A percentile compares a stretch with the other conserved stretches of the same genome.
phyloP scores from a whole-genome alignment of 2,329 filamentous ascomycete genomes.

The Aspergillus flavus region DNA sequence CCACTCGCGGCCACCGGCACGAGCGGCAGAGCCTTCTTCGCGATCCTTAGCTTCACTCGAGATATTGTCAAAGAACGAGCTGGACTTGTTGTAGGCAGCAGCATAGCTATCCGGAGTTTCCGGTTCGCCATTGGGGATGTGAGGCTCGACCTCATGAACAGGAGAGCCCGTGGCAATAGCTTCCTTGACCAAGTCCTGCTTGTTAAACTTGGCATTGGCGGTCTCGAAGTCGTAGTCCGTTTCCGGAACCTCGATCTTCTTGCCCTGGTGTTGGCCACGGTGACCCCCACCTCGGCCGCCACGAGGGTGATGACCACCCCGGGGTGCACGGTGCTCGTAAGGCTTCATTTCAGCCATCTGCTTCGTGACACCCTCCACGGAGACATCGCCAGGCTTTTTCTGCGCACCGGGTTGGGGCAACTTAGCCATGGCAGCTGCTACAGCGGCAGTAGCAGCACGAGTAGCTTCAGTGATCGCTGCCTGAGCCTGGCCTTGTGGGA shows the following conservation, averaged over 20 bases:
- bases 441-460: slow-evolving; percentile 52
- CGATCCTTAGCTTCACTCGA: slow-evolving; percentile 91
- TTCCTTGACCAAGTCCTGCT: slow-evolving; percentile 85
- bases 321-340: slow-evolving; percentile 41
- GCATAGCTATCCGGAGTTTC: slow-evolving; percentile 43
- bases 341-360: slow-evolving; percentile 51
- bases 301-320: slow-evolving; percentile 45
- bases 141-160: slow-evolving; percentile 55
- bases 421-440: slow-evolving; percentile 56
- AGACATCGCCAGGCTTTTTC: slow-evolving; percentile 36
- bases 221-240: slow-evolving; percentile 91
- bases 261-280: slow-evolving; percentile 46
- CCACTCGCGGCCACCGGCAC: slow-evolving; percentile 82
- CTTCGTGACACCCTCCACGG: slow-evolving; percentile 47
- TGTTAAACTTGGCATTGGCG: slow-evolving; percentile 86
- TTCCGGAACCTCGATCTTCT: slow-evolving; percentile 84
- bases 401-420: slow-evolving; percentile 43
- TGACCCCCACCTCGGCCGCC: slow-evolving; percentile 49
- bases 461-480: slow-evolving; percentile 51
- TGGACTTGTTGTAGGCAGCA: slow-evolving; percentile 78
- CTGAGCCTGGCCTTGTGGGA: slow-evolving; percentile 34
- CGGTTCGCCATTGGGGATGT: slow-evolving; percentile 44
- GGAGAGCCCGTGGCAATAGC: slow-evolving; percentile 79
- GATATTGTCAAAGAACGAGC: slow-evolving; percentile 97
- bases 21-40: slow-evolving; percentile 67